Evolutionary conservation across 2,329 filamentous ascomycete genomes (phyloP).

Genomic region (Rutstroemia sp.): DNA sequence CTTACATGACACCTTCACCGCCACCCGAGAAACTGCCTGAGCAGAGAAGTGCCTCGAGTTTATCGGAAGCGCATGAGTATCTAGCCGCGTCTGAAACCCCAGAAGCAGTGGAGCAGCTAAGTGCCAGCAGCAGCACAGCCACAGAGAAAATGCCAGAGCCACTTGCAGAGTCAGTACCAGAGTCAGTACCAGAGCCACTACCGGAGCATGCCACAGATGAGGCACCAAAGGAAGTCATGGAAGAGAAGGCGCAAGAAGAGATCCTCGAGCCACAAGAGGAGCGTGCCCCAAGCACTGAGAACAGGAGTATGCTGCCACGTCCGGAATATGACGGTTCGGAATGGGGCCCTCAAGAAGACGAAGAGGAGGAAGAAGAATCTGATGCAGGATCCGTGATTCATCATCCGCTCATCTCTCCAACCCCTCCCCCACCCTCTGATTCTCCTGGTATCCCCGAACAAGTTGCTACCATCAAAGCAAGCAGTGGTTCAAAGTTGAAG

Average conservation of each 20-base stretch:
- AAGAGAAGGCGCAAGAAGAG: not conserved
- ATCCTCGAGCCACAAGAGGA: conserved; percentile 1
- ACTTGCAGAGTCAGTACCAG: not conserved
- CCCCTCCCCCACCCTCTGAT: conserved; percentile 24
- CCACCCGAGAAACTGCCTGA: conserved; percentile 21
- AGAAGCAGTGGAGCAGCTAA: not conserved
- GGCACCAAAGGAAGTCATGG: not conserved
- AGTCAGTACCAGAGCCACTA: not conserved
- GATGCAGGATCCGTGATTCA: conserved; percentile 85
- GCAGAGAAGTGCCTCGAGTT: conserved; percentile 14
- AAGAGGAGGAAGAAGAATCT: conserved; percentile 43
- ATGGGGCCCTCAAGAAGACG: conserved; percentile 48
- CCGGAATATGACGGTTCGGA: conserved; percentile 57
- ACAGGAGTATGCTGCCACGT: conserved; percentile 39
- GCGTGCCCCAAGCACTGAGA: conserved; percentile 20
- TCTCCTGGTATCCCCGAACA: conserved; percentile 69
- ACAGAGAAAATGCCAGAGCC: not conserved
- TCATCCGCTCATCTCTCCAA: conserved; percentile 35
- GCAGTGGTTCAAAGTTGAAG: conserved; percentile 78
- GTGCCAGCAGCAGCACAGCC: not conserved
- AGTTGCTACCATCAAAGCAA: conserved; percentile 75
- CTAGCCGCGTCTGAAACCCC: conserved; percentile 3
- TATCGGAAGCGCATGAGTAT: conserved; percentile 20
- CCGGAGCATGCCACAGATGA: not conserved
- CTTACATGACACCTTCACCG: conserved; percentile 44